A percentile compares a stretch with the other conserved stretches of the same genome.
phyloP scores from a whole-genome alignment of 2,329 filamentous ascomycete genomes.

The Colletotrichum lini region DNA sequence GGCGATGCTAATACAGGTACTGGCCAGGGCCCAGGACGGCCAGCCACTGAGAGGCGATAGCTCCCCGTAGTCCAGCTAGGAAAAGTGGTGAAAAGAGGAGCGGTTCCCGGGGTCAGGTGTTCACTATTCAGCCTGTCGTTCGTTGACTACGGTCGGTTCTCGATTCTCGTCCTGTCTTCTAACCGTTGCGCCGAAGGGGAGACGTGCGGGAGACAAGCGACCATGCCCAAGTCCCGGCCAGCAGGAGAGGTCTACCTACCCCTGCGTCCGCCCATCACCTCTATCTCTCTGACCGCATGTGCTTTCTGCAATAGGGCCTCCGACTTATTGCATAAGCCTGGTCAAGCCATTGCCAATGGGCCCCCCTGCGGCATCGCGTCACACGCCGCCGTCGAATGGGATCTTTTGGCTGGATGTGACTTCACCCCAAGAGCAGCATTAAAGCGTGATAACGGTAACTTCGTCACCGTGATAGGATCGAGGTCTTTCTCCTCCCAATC shows the following conservation, averaged over 20 bases:
- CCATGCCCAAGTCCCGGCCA: constrained; percentile 5
- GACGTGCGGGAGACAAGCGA: not conserved
- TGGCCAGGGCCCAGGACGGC: constrained; percentile 18
- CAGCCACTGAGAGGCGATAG: constrained; percentile 31
- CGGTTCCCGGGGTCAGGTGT: constrained; percentile 25
- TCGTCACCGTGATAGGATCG: constrained; percentile 32
- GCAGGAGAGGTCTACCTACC: constrained; percentile 10
- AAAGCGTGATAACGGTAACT: constrained; percentile 35
- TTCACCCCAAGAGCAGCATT: constrained; percentile 37
- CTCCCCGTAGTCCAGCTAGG: not conserved
- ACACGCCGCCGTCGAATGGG: constrained; percentile 38
- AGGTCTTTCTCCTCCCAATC: not conserved
- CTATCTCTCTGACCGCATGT: constrained; percentile 32
- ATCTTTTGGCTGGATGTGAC: constrained; percentile 35
- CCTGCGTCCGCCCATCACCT: constrained; percentile 32
- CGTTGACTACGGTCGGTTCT: not conserved
- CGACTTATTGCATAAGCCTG: constrained; percentile 24
- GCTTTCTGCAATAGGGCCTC: constrained; percentile 36
- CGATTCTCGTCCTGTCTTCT: constrained; percentile 25
- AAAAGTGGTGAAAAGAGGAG: constrained; percentile 32
- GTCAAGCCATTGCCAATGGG: not conserved
- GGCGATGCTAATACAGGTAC: not conserved
- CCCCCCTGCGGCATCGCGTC: constrained; percentile 12
- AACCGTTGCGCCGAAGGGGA: constrained; percentile 13
- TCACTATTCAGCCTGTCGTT: not conserved